phyloP scores from a whole-genome alignment of 805 yeast genomes.

The Phaffomyces opuntiae region DNA sequence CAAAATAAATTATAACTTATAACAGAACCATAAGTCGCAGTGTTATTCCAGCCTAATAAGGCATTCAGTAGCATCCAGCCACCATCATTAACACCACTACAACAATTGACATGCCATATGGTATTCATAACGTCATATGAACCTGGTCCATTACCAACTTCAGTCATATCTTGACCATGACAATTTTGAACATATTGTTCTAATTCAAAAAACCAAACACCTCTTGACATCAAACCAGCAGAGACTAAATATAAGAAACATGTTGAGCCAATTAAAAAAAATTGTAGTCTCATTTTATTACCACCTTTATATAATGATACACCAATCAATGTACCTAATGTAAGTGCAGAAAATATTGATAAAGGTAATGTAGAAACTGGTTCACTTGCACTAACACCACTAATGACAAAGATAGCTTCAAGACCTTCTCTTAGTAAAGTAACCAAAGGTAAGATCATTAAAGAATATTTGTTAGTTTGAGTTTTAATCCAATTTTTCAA shows the following conservation, averaged over 20 bases:
- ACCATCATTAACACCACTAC: slow-evolving; percentile 87
- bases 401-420: slow-evolving; percentile 87
- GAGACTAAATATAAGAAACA: slow-evolving; percentile 81
- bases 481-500: slow-evolving; percentile 11
- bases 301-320: slow-evolving; percentile 68
- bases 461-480: slow-evolving; percentile 48
- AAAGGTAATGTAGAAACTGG: slow-evolving; percentile 60
- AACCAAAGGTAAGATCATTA: slow-evolving; percentile 72
- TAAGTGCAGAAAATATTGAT: slow-evolving; percentile 54
- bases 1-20: slow-evolving; percentile 68
- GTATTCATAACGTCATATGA: slow-evolving; percentile 73
- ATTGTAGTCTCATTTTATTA: slow-evolving; percentile 65
- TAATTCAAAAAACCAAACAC: slow-evolving; percentile 85
- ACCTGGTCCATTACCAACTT: slow-evolving; percentile 89
- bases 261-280: slow-evolving; percentile 68
- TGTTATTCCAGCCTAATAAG: slow-evolving; percentile 87
- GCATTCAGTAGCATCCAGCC: slow-evolving; percentile 91
- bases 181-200: slow-evolving; percentile 68
- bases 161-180: slow-evolving; percentile 77
- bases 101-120: slow-evolving; percentile 93
- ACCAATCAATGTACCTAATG: slow-evolving; percentile 61
- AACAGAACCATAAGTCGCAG: slow-evolving; percentile 88
- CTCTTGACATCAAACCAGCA: slow-evolving; percentile 82
- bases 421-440: slow-evolving; percentile 87
- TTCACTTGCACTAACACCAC: slow-evolving; percentile 77